A percentile compares a stretch with the other conserved stretches of the same genome.
phyloP scores from a whole-genome alignment of 495 filamentous ascomycete genomes.

The Sphaerosporella brunnea region DNA sequence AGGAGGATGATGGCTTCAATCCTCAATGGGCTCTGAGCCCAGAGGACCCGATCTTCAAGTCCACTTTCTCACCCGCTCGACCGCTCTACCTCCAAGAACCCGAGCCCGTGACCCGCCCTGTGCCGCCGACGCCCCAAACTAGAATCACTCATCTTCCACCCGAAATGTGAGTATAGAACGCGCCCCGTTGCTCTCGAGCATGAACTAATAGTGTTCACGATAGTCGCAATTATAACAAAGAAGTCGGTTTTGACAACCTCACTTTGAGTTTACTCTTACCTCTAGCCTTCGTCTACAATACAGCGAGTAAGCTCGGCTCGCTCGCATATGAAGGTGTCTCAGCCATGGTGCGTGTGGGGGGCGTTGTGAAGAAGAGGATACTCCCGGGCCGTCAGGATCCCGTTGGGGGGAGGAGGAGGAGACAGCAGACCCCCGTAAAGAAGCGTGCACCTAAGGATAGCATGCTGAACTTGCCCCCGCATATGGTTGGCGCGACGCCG shows the following conservation, averaged over 20 bases:
- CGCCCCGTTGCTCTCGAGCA: too few species aligned
- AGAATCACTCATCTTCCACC: background rate
- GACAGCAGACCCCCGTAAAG: background rate
- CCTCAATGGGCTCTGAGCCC: conserved; percentile 15
- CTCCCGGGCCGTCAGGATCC: conserved; percentile 7
- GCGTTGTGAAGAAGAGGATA: background rate
- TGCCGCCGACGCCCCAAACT: background rate
- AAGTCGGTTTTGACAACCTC: background rate
- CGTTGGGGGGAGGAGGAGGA: conserved; percentile 8
- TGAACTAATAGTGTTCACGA: background rate
- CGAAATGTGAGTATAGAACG: background rate
- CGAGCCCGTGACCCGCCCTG: background rate
- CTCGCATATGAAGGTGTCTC: background rate
- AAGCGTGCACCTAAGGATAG: conserved; percentile 15
- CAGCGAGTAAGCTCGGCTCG: background rate
- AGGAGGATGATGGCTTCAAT: conserved; percentile 17
- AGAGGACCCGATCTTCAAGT: background rate
- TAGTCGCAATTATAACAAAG: too few species aligned
- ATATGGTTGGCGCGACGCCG: conserved; percentile 26
- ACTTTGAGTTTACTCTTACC: background rate
- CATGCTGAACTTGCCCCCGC: conserved; percentile 24
- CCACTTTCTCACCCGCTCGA: too few species aligned
- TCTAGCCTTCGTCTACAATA: conserved; percentile 3
- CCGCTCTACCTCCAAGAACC: too few species aligned
- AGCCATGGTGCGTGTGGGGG: background rate